phyloP scores from a whole-genome alignment of 306 rosid genomes.

The Citrullus mucosospermus region DNA sequence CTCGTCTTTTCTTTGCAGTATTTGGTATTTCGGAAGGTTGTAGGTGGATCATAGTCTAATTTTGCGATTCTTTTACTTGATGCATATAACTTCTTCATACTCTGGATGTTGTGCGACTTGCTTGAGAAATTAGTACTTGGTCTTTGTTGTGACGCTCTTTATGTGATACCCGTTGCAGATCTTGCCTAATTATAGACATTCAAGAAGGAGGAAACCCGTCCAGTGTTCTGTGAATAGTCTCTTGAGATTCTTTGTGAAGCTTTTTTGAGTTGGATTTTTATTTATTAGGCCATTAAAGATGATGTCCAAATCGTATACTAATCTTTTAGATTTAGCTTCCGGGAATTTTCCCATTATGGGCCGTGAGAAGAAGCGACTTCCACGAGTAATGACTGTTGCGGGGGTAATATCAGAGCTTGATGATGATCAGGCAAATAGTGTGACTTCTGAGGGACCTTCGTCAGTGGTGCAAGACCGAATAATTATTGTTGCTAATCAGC shows the following conservation, averaged over 20 bases:
- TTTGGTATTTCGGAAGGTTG: background rate
- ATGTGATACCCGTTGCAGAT: slow-evolving; percentile 19
- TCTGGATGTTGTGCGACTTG: slow-evolving; percentile 2
- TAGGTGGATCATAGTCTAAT: background rate
- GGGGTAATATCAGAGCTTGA: slow-evolving; percentile 54
- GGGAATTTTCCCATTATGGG: slow-evolving; percentile 45
- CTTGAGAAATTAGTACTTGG: background rate
- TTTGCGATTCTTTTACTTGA: slow-evolving; percentile 10
- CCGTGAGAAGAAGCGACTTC: slow-evolving; percentile 43
- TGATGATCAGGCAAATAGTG: slow-evolving; percentile 48
- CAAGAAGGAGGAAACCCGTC: slow-evolving; percentile 13
- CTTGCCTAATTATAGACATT: slow-evolving; percentile 14
- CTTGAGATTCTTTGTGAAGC: slow-evolving; percentile 14
- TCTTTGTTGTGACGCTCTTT: slow-evolving; percentile 2
- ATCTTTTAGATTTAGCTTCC: slow-evolving; percentile 50
- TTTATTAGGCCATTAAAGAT: slow-evolving; percentile 17
- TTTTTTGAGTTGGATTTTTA: slow-evolving; percentile 11
- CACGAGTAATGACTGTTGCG: slow-evolving; percentile 45
- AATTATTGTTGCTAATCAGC: slow-evolving; percentile 49
- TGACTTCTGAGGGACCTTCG: slow-evolving; percentile 43
- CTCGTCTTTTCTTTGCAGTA: background rate
- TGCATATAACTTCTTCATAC: slow-evolving; percentile 10
- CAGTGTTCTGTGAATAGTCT: slow-evolving; percentile 9
- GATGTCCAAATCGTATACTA: slow-evolving; percentile 54
- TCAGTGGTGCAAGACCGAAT: slow-evolving; percentile 36